Conservation (phyloP, 2,329 filamentous ascomycete genomes). For the Alternaria brassicae region DNA sequence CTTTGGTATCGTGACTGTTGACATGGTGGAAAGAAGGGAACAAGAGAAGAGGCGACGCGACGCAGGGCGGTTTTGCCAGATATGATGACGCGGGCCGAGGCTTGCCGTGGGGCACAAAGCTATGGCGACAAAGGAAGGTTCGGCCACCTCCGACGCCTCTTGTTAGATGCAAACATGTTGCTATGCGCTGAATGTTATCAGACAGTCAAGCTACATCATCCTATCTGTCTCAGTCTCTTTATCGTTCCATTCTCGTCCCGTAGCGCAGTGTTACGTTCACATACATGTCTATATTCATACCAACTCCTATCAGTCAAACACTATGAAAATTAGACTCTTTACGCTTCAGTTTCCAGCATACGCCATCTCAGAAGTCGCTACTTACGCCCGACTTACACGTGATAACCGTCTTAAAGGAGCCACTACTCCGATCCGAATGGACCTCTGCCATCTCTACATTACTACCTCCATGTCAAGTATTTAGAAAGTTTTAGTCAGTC, state of each 20-base stretch:
- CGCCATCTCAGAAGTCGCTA: not conserved
- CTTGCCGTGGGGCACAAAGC: slow-evolving; percentile 19
- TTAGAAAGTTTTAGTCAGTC: too few relatives aligned
- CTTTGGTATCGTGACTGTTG: slow-evolving; percentile 29
- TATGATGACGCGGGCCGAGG: slow-evolving; percentile 20
- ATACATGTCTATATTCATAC: not conserved
- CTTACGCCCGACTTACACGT: not conserved
- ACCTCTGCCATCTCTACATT: not conserved
- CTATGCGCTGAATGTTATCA: not conserved
- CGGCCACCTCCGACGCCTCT: slow-evolving; percentile 20
- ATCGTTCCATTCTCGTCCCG: not conserved
- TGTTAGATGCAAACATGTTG: not conserved
- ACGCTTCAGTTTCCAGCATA: not conserved
- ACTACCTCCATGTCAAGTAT: not conserved
- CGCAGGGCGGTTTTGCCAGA: slow-evolving; percentile 22
- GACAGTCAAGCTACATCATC: not conserved
- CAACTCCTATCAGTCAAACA: not conserved
- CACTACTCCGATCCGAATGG: not conserved
- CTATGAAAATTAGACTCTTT: not conserved
- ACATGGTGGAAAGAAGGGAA: slow-evolving; percentile 43
- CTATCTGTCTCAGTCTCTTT: not conserved
- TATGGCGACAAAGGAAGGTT: slow-evolving; percentile 26
- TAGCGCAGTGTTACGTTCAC: not conserved
- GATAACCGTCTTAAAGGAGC: not conserved
- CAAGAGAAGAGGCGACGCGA: slow-evolving; percentile 23